A percentile compares a stretch with the other conserved stretches of the same genome.
Evolutionary conservation across 768 basidiomycete genomes (phyloP).

Genomic region (Boletus vinaceobasis): DNA sequence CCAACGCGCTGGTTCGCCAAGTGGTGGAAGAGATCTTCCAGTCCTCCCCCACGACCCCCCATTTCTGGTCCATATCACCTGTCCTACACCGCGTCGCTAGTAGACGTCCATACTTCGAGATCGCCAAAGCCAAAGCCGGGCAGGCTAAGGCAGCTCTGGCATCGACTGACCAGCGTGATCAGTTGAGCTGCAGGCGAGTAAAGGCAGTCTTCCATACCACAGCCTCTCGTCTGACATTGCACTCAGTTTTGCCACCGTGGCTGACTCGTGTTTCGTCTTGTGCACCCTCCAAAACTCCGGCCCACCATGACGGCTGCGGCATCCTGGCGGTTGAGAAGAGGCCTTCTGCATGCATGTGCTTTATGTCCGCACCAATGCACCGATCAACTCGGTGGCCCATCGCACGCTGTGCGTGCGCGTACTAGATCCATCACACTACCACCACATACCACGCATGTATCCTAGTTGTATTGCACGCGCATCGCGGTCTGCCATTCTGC

Average conservation of each 20-base stretch:
- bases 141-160: conserved; percentile 29
- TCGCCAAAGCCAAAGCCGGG: conserved; percentile 17
- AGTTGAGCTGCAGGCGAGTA: conserved; percentile 15
- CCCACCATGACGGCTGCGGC: background rate
- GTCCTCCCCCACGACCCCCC: conserved; percentile 22
- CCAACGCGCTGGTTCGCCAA: conserved; percentile 23
- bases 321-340: background rate
- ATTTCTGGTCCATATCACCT: conserved; percentile 33
- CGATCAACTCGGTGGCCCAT: conserved; percentile 20
- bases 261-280: background rate
- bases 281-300: background rate
- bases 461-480: conserved; percentile 13
- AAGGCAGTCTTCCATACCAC: background rate
- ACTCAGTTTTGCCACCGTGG: background rate
- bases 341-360: conserved; percentile 5
- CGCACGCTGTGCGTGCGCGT: conserved; percentile 25
- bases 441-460: conserved; percentile 19
- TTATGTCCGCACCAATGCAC: conserved; percentile 14
- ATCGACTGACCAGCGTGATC: conserved; percentile 19
- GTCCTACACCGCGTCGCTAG: conserved; percentile 32
- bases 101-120: conserved; percentile 19
- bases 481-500: conserved; percentile 5
- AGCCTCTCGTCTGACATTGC: background rate
- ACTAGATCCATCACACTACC: conserved; percentile 10
- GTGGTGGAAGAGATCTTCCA: conserved; percentile 25